These are phyloP conservation scores for Colletotrichum destructivum DNA, from an alignment of 2,329 filamentous ascomycete species.

Conservation along the genomic window DNA sequence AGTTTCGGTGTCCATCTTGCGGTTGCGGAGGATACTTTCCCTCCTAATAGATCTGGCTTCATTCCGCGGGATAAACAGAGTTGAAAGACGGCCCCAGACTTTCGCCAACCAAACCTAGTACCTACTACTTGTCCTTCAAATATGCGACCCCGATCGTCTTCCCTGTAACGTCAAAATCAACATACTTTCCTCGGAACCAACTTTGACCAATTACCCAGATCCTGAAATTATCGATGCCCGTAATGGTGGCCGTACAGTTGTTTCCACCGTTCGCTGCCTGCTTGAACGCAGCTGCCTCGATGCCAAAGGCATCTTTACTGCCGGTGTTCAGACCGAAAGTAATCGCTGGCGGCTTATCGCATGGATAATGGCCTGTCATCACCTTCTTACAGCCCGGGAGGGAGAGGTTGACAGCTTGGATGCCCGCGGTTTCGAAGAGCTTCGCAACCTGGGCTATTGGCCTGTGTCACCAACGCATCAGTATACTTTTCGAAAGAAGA, in stretches of 20 bases:
- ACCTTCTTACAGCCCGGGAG: neutral
- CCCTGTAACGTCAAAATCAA: conserved; percentile 2
- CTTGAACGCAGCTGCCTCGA: neutral
- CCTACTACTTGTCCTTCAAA: neutral
- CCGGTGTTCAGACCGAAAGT: neutral
- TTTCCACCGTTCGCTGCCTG: neutral
- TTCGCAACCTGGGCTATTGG: neutral
- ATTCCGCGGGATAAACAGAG: too few species aligned
- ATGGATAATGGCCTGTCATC: neutral
- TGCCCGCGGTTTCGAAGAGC: neutral
- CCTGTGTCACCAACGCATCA: neutral
- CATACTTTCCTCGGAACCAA: neutral
- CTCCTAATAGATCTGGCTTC: too few species aligned
- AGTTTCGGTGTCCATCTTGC: too few species aligned
- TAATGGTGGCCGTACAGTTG: neutral
- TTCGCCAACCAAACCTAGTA: too few species aligned
- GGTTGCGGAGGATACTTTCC: too few species aligned
- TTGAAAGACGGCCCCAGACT: too few species aligned
- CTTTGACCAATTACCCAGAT: neutral
- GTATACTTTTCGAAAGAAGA: neutral
- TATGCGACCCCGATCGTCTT: neutral
- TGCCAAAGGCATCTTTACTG: neutral
- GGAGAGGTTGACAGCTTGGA: conserved; percentile 3
- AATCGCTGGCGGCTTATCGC: neutral
- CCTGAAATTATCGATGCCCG: neutral